phyloP scores from a whole-genome alignment of 140 eudicot species.

The Stevia rebaudiana region DNA sequence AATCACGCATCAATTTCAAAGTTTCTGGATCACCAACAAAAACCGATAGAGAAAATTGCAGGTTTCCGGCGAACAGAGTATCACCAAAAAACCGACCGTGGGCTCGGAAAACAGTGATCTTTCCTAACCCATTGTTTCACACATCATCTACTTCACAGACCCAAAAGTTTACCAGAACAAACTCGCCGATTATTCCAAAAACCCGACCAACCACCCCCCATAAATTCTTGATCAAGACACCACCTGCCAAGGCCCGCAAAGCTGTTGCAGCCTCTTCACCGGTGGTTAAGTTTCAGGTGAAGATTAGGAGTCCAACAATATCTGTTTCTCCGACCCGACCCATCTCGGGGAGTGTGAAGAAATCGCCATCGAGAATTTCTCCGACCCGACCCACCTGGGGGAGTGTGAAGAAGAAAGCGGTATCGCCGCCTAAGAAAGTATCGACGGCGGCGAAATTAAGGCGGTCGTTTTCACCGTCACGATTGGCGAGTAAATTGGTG shows the following conservation, averaged over 20 bases:
- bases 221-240: conserved; percentile 84
- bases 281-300: conserved; percentile 55
- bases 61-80: conserved; percentile 60
- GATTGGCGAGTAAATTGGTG: conserved; percentile 52
- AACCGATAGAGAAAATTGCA: conserved; percentile 43
- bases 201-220: conserved; percentile 55
- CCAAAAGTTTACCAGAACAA: conserved; percentile 41
- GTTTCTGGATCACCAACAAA: conserved; percentile 38
- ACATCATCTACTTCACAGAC: conserved; percentile 51
- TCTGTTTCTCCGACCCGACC: conserved; percentile 35
- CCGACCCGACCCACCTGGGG: no score
- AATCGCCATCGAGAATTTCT: no score
- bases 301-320: conserved; percentile 43
- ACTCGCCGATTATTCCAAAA: conserved; percentile 52
- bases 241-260: conserved; percentile 22
- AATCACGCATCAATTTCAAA: conserved; percentile 73
- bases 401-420: conserved; percentile 24
- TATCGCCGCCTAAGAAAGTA: conserved; percentile 35
- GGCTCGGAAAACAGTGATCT: conserved; percentile 78
- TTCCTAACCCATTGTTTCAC: conserved; percentile 79
- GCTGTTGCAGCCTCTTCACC: conserved; percentile 13
- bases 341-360: conserved; percentile 14
- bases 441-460: conserved; percentile 51
- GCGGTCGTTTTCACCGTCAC: conserved; percentile 70
- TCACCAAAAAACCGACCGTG: conserved; percentile 85